Conservation (phyloP, 83 land plant species). For the Thuja plicata region DNA sequence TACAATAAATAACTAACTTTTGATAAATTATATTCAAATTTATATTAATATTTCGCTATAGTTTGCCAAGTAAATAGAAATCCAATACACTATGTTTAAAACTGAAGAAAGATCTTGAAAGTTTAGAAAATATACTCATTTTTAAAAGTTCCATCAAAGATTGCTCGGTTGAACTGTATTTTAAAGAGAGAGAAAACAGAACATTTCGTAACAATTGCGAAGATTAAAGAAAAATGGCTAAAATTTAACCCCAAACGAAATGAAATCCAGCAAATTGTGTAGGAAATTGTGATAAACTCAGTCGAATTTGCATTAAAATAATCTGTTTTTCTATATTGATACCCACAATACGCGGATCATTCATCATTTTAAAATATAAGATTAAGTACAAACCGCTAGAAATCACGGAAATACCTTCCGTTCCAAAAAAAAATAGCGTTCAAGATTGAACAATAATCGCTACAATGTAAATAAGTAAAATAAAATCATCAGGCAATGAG, state of each 20-base stretch:
- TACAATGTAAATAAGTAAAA: neutral
- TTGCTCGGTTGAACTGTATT: neutral
- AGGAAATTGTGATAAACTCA: neutral
- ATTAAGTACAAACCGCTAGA: neutral
- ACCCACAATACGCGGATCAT: neutral
- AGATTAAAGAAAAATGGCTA: neutral
- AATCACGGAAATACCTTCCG: neutral
- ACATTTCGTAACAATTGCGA: neutral
- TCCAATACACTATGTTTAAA: neutral
- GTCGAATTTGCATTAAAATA: neutral
- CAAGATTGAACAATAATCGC: neutral
- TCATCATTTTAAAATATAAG: neutral
- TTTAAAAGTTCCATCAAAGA: neutral
- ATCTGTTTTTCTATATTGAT: neutral
- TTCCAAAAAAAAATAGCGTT: neutral
- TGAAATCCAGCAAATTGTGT: neutral
- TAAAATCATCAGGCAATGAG: neutral
- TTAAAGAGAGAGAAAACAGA: too few relatives aligned
- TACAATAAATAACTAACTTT: neutral
- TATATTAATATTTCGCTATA: neutral
- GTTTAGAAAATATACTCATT: neutral
- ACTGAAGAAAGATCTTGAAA: neutral
- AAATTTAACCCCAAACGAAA: neutral
- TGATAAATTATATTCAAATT: too few relatives aligned
- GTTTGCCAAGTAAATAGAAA: neutral